Percentiles rank a stretch among this genome's conserved stretches.
Conservation (phyloP, 2,329 filamentous ascomycete genomes). For the Sporothrix variecibatus region DNA sequence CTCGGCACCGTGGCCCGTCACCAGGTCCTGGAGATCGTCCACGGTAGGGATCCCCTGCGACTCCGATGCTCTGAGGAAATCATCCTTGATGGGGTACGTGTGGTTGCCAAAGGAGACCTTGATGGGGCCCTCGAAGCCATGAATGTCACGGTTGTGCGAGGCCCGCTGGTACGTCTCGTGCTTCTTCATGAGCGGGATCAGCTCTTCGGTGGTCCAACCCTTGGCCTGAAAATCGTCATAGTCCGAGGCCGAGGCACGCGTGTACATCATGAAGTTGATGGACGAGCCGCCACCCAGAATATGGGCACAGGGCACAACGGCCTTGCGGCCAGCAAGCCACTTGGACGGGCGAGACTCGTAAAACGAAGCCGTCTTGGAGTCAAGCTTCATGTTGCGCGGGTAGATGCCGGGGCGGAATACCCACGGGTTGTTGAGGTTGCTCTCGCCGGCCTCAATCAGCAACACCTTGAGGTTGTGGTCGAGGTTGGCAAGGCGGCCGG, state of each 20-base stretch:
- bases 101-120: conserved; percentile 82
- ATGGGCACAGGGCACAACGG: conserved; percentile 74
- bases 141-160: conserved; percentile 65
- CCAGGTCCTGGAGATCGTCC: conserved; percentile 74
- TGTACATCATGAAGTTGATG: conserved; percentile 83
- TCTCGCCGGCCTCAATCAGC: conserved; percentile 71
- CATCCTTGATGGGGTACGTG: conserved; percentile 79
- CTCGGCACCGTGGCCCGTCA: conserved; percentile 70
- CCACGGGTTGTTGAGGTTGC: conserved; percentile 76
- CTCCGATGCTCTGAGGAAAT: conserved; percentile 73
- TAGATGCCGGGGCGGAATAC: conserved; percentile 76
- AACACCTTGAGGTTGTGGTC: conserved; percentile 72
- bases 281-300: conserved; percentile 71
- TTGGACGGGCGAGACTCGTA: conserved; percentile 76
- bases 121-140: conserved; percentile 78
- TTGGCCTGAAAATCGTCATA: conserved; percentile 79
- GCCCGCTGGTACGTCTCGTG: conserved; percentile 75
- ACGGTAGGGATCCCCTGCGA: conserved; percentile 74
- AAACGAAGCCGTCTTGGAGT: conserved; percentile 80
- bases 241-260: conserved; percentile 68
- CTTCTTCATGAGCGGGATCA: conserved; percentile 76
- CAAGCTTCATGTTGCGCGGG: conserved; percentile 75
- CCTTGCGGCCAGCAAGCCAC: conserved; percentile 69
- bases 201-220: conserved; percentile 76
- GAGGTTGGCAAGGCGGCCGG: conserved; percentile 67